Evolutionary conservation across 2,329 filamentous ascomycete genomes (phyloP), one percentile per base, ranked within the genome.

Genomic region (Fusarium domesticum): DNA sequence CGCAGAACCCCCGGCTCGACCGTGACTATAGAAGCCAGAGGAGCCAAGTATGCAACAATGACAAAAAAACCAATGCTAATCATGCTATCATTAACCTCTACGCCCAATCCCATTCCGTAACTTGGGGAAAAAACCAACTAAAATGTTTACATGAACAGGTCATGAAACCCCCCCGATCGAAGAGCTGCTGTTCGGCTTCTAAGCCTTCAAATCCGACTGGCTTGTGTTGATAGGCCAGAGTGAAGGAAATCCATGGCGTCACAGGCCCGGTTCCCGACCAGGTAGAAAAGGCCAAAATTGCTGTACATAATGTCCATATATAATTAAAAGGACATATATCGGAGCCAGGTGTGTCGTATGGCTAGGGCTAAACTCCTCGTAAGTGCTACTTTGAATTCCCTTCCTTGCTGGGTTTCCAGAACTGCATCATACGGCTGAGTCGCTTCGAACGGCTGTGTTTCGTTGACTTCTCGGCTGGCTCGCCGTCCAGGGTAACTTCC

Each of bases 351-450:
- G 47, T 48, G 45, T 46, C 53, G 40, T 18, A 30, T 45, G 35
- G 18, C 40, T 38, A 46, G 35, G 34, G 45, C 48, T 32, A 31
- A 37, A 23, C 39, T 30, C 36, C 39, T n/a, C 15, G 25, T 39
- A 18, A 36, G 42, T 23, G 43, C 43, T 56, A 64, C n/a, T 57
- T 53, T 28, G 65, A 41, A 25, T 60, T 47, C 3, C 47, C 54
- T 30, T 69, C 63, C 49, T 76, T 75, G 59, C 76, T 81, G 8
- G 75, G 72, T 67, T 85, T 88, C 85, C 85, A 91, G 64, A 91
- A 91, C 57, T 85, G 82, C 75, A 89, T 82, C 70, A 90, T 75
- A 39, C 85, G 84, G 62, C 87, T 85, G 30, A 90, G 68, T 20
- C 85, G 78, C 63, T 83, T 87, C 30, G 80, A 73, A 64, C 83